Conservation (phyloP, 768 basidiomycete species). For the Xerocomellus intermedius region DNA sequence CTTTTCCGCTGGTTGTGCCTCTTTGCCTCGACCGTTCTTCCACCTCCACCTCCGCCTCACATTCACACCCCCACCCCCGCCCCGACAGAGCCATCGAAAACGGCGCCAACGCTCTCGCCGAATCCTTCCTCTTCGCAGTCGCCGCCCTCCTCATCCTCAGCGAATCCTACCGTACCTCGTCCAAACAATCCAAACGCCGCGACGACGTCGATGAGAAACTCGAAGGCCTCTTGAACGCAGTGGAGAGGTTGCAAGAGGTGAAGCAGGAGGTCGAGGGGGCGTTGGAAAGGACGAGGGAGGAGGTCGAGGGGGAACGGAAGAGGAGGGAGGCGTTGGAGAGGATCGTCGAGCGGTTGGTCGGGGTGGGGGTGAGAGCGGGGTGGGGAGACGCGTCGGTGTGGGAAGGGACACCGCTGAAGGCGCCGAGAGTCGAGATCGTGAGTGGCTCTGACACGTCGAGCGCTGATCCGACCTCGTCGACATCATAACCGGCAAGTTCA, state of each 20-base stretch:
- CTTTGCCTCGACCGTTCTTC: background rate
- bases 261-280: slow-evolving; percentile 43
- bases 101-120: slow-evolving; percentile 80
- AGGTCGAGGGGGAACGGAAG: slow-evolving; percentile 26
- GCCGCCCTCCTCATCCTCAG: slow-evolving; percentile 72
- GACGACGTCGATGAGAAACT: slow-evolving; percentile 71
- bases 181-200: slow-evolving; percentile 66
- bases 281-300: slow-evolving; percentile 46
- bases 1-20: no score
- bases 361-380: slow-evolving; percentile 61
- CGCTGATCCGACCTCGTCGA: background rate
- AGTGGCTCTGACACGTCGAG: slow-evolving; percentile 4
- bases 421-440: slow-evolving; percentile 42
- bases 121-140: slow-evolving; percentile 80
- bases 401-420: slow-evolving; percentile 53
- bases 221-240: slow-evolving; percentile 49
- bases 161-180: slow-evolving; percentile 73
- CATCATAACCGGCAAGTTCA: slow-evolving; percentile 2
- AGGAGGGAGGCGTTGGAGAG: slow-evolving; percentile 64
- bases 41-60: no score
- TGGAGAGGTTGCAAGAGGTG: slow-evolving; percentile 46
- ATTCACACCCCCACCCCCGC: background rate
- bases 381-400: slow-evolving; percentile 55
- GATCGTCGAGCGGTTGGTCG: slow-evolving; percentile 65
- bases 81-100: slow-evolving; percentile 72